Percentiles rank a stretch among this genome's conserved stretches.
Evolutionary conservation across 768 basidiomycete species (phyloP).

Genomic region (Russula sp.): DNA sequence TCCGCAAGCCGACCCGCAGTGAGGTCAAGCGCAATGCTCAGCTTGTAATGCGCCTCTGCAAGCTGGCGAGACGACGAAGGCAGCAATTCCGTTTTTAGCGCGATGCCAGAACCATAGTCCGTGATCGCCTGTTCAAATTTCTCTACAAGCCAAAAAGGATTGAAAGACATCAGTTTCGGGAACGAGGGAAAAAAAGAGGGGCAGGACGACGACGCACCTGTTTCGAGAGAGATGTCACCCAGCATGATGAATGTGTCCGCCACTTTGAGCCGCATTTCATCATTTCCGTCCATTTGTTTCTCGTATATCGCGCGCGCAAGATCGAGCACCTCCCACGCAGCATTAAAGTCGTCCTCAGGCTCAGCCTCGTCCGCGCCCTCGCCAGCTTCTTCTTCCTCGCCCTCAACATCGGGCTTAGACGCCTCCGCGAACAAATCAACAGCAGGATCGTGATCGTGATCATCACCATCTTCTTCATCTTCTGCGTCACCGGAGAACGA

Average conservation of each 20-base stretch:
- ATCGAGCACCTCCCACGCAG: conserved; percentile 97
- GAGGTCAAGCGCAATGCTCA: conserved; percentile 90
- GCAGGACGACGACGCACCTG: conserved; percentile 66
- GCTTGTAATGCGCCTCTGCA: conserved; percentile 90
- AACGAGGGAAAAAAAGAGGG: neutral
- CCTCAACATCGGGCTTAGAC: conserved; percentile 46
- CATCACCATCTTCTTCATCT: conserved; percentile 54
- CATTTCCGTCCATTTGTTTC: conserved; percentile 57
- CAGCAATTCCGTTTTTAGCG: conserved; percentile 68
- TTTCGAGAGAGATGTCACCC: conserved; percentile 96
- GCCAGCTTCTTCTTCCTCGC: conserved; percentile 45
- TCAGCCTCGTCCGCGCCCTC: conserved; percentile 58
- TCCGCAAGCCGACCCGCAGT: conserved; percentile 80
- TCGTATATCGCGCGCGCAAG: conserved; percentile 85
- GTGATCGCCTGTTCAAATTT: conserved; percentile 93
- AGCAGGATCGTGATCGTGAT: conserved; percentile 44
- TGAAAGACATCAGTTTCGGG: neutral
- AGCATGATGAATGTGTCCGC: conserved; percentile 89
- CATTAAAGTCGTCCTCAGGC: conserved; percentile 96
- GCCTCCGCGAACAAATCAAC: conserved; percentile 66
- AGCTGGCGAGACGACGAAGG: conserved; percentile 90
- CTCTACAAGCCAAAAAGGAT: conserved; percentile 48
- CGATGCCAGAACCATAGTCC: conserved; percentile 78
- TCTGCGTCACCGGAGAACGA: conserved; percentile 82
- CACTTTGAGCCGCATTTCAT: conserved; percentile 70